Evolutionary conservation across 805 yeast genomes (phyloP), one percentile per base, ranked within the genome.

Genomic region (Candida ovalis): DNA sequence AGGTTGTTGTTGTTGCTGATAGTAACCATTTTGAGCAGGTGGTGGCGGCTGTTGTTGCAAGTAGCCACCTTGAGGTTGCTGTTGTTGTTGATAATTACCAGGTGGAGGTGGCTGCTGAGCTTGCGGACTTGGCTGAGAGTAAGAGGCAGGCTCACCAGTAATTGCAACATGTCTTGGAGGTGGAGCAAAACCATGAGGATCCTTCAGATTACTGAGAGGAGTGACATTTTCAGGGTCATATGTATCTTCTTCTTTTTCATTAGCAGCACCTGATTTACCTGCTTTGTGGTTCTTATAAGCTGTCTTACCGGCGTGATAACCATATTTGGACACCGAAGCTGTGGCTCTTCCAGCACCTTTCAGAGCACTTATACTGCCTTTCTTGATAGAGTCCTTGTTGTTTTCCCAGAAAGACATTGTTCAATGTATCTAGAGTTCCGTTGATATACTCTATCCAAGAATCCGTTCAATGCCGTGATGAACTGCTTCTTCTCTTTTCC

Each of bases 341-440:
- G 80, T 68, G 3, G 81, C 84, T 42, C 59, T 67, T 6, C 81
- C 83, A 22, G 78, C 72, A 4, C 81, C 82, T 49, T 70, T 73
- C 43, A 69, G 69, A 0, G 80, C 73, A 21, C 80, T 72, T 5
- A 65, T 54, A 2, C 82, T 77, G 0, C 75, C 84, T 1, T 73
- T 57, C 49, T 77, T 77, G 56, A 80, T 70, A 0, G 76, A 56
- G 47, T 63, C 84, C 54, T 79, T 80, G 62, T 80, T 77, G 45
- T 76, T 71, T 18, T 72, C 74, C 80, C 80, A 76, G 49, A 74
- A 76, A 1, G 74, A 64, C 58, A 70, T 64, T 65, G 56, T 60
- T 13, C 44, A 15, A 25, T 25, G 10, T 25, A 25, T 25, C 28
- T 25, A 25, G 7, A 25, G 10, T n/a, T n/a, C 28, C 13, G 35